phyloP scores from a whole-genome alignment of 1,139 yeast genomes.

The Casaregolazyma lundiana region DNA sequence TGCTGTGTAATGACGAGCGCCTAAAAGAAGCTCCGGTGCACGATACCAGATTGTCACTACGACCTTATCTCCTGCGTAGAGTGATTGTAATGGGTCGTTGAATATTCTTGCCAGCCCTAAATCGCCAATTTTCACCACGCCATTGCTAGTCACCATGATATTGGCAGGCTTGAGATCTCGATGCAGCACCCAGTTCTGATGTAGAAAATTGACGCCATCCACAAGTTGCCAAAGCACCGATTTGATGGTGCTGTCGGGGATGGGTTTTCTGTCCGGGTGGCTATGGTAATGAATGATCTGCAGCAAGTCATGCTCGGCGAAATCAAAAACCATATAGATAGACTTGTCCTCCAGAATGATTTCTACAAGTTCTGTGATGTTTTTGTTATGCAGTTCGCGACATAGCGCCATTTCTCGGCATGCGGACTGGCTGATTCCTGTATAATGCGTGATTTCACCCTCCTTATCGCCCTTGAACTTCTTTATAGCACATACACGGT shows the following conservation, averaged over 20 bases:
- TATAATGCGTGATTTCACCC: slow-evolving; percentile 83
- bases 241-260: slow-evolving; percentile 72
- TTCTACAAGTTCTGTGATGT: slow-evolving; percentile 75
- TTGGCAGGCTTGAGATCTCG: slow-evolving; percentile 97
- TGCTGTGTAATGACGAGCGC: slow-evolving; percentile 91
- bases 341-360: slow-evolving; percentile 86
- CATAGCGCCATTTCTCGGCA: slow-evolving; percentile 95
- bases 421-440: slow-evolving; percentile 95
- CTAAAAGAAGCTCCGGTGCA: slow-evolving; percentile 88
- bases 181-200: slow-evolving; percentile 94
- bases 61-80: slow-evolving; percentile 92
- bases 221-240: slow-evolving; percentile 88
- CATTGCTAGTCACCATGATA: slow-evolving; percentile 88
- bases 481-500: slow-evolving; percentile 63
- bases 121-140: slow-evolving; percentile 93
- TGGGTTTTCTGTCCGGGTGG: slow-evolving; percentile 76
- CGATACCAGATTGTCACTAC: slow-evolving; percentile 98
- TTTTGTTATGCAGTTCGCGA: slow-evolving; percentile 75
- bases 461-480: slow-evolving; percentile 93
- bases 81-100: slow-evolving; percentile 80
- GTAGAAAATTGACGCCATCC: slow-evolving; percentile 86
- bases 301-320: slow-evolving; percentile 89
- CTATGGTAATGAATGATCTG: slow-evolving; percentile 93
- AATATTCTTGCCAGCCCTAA: slow-evolving; percentile 90
- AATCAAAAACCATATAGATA: slow-evolving; percentile 92